Percentiles rank a stretch among this genome's conserved stretches.
Conservation (phyloP, 1,284 basidiomycete genomes). For the Papiliotrema flavescens region DNA sequence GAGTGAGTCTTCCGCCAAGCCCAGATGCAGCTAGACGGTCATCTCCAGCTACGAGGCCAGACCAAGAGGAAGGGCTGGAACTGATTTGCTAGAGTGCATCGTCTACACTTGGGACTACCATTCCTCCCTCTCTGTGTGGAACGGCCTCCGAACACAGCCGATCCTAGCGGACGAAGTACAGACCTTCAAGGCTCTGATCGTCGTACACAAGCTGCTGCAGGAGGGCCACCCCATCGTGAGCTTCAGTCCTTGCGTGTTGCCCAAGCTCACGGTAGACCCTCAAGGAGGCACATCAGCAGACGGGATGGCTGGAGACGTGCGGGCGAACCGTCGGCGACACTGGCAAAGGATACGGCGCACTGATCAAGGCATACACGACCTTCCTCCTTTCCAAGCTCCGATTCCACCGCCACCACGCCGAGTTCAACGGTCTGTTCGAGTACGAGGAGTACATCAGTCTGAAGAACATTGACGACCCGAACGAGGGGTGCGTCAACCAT, state of each 20-base stretch:
- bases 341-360: conserved; percentile 76
- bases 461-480: conserved; percentile 94
- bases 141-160: conserved; percentile 86
- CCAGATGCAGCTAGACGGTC: too few species aligned
- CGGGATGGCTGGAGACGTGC: conserved; percentile 93
- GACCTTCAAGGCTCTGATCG: conserved; percentile 93
- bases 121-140: conserved; percentile 95
- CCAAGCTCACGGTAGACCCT: conserved; percentile 61
- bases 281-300: conserved; percentile 93
- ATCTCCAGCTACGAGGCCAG: too few species aligned
- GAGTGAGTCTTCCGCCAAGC: conserved; percentile 60
- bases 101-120: conserved; percentile 99
- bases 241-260: conserved; percentile 13
- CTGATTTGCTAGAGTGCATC: conserved; percentile 71
- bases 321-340: conserved; percentile 81
- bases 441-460: conserved; percentile 95
- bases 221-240: conserved; percentile 88
- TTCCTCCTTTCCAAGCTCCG: conserved; percentile 91
- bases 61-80: background rate
- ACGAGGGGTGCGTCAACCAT: conserved; percentile 72
- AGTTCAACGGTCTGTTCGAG: conserved; percentile 95
- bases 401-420: conserved; percentile 86
- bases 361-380: conserved; percentile 90
- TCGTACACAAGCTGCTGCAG: conserved; percentile 91
- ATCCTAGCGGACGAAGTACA: conserved; percentile 92